Conservation (phyloP, 495 filamentous ascomycete genomes). For the Immersiella caudata region DNA sequence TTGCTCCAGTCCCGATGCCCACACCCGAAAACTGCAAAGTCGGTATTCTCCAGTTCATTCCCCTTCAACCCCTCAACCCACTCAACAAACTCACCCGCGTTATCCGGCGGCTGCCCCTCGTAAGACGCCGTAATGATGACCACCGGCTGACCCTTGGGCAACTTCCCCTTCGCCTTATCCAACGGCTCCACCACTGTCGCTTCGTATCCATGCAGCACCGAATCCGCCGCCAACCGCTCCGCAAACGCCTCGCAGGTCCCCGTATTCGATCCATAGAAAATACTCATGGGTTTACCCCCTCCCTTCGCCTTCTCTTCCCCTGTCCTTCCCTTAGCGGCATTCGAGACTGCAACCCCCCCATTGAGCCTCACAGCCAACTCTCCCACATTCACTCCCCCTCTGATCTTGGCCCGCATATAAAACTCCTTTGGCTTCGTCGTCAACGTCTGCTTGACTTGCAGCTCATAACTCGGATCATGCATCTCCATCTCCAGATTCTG, state of each 20-base stretch:
- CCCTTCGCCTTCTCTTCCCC: conserved; percentile 17
- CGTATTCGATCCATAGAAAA: conserved; percentile 75
- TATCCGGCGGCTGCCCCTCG: conserved; percentile 75
- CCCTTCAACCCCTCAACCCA: conserved; percentile 63
- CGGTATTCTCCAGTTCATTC: conserved; percentile 52
- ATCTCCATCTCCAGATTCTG: conserved; percentile 65
- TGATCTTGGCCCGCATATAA: conserved; percentile 65
- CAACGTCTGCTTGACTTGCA: conserved; percentile 70
- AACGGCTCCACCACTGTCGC: conserved; percentile 58
- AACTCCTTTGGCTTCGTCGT: conserved; percentile 79
- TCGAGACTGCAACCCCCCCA: conserved; percentile 27
- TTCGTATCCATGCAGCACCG: conserved; percentile 58
- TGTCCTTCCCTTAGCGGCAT: neutral
- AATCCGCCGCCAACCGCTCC: conserved; percentile 61
- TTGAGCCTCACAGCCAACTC: conserved; percentile 57
- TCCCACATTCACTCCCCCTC: conserved; percentile 60
- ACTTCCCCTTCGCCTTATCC: conserved; percentile 62
- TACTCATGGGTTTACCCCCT: conserved; percentile 51
- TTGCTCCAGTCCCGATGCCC: conserved; percentile 65
- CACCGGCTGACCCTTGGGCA: conserved; percentile 65
- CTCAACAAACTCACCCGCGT: conserved; percentile 67
- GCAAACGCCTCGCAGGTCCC: conserved; percentile 77
- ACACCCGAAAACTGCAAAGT: conserved; percentile 69
- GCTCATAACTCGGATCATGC: conserved; percentile 61
- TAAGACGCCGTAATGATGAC: conserved; percentile 72